Evolutionary conservation across 2,329 filamentous ascomycete species (phyloP).

Genomic region (Cercospora beticola): DNA sequence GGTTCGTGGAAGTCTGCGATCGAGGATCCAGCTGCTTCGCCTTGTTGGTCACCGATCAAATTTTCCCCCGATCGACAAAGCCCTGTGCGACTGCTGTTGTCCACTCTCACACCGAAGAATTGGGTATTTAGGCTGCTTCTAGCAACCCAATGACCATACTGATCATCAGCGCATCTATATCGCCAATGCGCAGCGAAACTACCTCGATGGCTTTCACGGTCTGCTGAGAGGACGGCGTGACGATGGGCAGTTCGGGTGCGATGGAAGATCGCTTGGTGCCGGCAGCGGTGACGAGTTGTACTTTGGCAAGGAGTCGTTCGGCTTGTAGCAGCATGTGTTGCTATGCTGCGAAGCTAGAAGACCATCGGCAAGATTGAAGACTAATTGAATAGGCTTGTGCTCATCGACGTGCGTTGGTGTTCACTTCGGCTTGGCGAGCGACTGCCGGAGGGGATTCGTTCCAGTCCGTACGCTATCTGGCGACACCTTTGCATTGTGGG

Average conservation of each 20-base stretch:
- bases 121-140: too few relatives aligned
- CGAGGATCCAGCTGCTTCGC: background rate
- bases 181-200: background rate
- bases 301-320: background rate
- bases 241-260: background rate
- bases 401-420: background rate
- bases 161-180: background rate
- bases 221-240: background rate
- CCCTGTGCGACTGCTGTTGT: background rate
- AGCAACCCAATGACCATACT: too few relatives aligned
- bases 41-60: background rate
- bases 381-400: background rate
- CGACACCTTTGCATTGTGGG: too few relatives aligned
- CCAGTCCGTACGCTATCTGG: too few relatives aligned
- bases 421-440: background rate
- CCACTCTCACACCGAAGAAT: background rate
- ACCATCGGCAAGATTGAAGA: background rate
- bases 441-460: background rate
- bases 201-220: too few relatives aligned
- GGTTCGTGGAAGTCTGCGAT: background rate
- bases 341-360: background rate
- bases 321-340: background rate
- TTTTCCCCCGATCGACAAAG: background rate
- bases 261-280: background rate
- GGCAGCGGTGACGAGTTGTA: too few relatives aligned